Conservation (phyloP, 495 filamentous ascomycete species). For the Aspergillus ostianus region DNA sequence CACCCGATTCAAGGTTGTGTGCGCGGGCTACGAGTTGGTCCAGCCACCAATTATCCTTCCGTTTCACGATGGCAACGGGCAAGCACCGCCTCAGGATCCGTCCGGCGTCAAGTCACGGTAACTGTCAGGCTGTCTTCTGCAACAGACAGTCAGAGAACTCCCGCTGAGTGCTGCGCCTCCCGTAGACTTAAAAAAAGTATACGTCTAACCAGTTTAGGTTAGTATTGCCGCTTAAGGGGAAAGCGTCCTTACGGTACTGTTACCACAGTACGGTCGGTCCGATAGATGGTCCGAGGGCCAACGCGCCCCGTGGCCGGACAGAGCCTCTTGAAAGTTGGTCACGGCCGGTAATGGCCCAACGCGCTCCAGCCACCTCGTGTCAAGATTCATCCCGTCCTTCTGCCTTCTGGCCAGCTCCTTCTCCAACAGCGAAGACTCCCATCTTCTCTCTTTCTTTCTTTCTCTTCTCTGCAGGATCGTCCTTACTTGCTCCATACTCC, state of each 20-base stretch:
- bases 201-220: background rate
- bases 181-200: background rate
- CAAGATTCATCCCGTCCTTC: constrained; percentile 5
- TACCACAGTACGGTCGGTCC: constrained; percentile 2
- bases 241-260: background rate
- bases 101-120: too few species aligned
- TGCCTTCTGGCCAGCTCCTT: background rate
- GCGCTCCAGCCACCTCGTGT: constrained; percentile 6
- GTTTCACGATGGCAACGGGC: too few species aligned
- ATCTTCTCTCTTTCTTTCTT: too few species aligned
- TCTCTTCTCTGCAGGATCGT: too few species aligned
- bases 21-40: constrained; percentile 2
- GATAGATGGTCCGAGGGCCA: background rate
- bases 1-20: background rate
- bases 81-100: too few species aligned
- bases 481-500: too few species aligned
- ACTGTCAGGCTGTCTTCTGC: too few species aligned
- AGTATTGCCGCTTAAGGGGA: constrained; percentile 13
- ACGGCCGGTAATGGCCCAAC: constrained; percentile 10
- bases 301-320: background rate
- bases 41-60: background rate
- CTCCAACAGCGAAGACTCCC: background rate
- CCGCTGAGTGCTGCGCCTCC: background rate
- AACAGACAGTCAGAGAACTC: too few species aligned
- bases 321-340: constrained; percentile 18